phyloP scores from a whole-genome alignment of 2,329 filamentous ascomycete genomes.

The Venturia asperata region DNA sequence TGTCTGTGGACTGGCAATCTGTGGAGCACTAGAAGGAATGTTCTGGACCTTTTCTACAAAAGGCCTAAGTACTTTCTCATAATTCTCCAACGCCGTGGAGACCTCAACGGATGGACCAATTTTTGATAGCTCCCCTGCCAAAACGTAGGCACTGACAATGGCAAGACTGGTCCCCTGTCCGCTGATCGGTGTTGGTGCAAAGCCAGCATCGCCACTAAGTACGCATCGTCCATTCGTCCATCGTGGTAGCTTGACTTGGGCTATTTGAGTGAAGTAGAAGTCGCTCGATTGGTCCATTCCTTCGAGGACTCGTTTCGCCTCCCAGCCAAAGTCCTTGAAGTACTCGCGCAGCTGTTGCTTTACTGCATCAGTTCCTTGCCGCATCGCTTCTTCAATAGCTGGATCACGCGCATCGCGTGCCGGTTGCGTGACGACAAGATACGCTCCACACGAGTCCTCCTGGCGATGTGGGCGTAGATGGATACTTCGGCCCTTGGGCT shows the following conservation, averaged over 20 bases:
- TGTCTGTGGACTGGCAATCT: conserved; percentile 15
- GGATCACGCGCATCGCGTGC: conserved; percentile 23
- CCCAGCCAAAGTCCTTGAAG: conserved; percentile 17
- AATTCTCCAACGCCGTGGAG: conserved; percentile 7
- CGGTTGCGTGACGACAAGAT: conserved; percentile 23
- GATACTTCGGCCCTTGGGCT: conserved; percentile 22
- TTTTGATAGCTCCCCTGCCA: conserved; percentile 17
- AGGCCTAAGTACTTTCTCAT: conserved; percentile 18
- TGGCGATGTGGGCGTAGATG: conserved; percentile 25
- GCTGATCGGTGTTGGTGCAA: conserved; percentile 32
- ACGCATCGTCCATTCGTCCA: conserved; percentile 16
- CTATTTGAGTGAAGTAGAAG: conserved; percentile 18
- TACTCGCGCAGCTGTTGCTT: conserved; percentile 24
- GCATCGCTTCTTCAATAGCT: conserved; percentile 29
- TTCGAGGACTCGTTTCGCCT: conserved; percentile 18
- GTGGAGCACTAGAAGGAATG: conserved; percentile 10
- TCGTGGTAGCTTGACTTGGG: conserved; percentile 16
- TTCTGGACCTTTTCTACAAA: conserved; percentile 11
- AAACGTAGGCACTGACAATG: conserved; percentile 15
- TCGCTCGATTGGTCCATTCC: conserved; percentile 18
- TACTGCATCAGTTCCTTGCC: conserved; percentile 24
- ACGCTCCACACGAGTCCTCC: conserved; percentile 21
- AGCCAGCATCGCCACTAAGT: conserved; percentile 34
- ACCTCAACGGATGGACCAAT: neutral
- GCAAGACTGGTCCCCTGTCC: conserved; percentile 22